Base-by-base conservation (phyloP, 345 rosid genomes). In the Zanthoxylum bungeanum region DNA sequence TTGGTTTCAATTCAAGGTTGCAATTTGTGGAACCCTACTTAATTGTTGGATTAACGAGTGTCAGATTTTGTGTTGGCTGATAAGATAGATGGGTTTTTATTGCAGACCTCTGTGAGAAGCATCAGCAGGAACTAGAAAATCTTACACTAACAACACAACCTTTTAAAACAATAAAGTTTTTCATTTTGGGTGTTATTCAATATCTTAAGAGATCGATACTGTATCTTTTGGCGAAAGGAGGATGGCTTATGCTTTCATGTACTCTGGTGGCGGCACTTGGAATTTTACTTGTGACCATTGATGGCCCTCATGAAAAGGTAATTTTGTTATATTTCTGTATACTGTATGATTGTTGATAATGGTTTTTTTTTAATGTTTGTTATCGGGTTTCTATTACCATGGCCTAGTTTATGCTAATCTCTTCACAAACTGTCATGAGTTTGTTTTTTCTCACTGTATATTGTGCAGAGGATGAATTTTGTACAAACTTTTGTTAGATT, bases 221-320 rank as follows among this genome's bases (percentile, higher is more conserved):
- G 11, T 93, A 90, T 79, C 83, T 92, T 65, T 75, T 87, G 52
- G 84, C 85, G 60, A 92, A 83, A 70, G 98, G 93, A 61, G 90
- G 89, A 28, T 91, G 88, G 91, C 80, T 89, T 72, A 65, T 89
- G 84, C 89, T 88, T 58, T 30, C 84, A 66, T 83, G 85, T 60
- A 60, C 82, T 71, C 62, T 78, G 64, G 53, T 84, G 11, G 81
- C 65, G 37, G 82, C 78, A 4, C 12, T 75, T 71, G 83, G 76
- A 71, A 65, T 91, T 79, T 74, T 91, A 62, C 91, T 93, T 65
- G 80, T 86, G 56, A 86, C 93, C 27, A 68, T 89, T 59, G 99
- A 93, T 69, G 96, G 91, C 24, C 92, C 93, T 81, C 93, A 87
- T 83, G 98, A 87, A 73, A 91, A 91, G 97, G 98, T 93, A 83